A percentile compares a stretch with the other conserved stretches of the same genome.
Conservation (phyloP, 805 yeast species). For the Kodamaea kakaduensis region DNA sequence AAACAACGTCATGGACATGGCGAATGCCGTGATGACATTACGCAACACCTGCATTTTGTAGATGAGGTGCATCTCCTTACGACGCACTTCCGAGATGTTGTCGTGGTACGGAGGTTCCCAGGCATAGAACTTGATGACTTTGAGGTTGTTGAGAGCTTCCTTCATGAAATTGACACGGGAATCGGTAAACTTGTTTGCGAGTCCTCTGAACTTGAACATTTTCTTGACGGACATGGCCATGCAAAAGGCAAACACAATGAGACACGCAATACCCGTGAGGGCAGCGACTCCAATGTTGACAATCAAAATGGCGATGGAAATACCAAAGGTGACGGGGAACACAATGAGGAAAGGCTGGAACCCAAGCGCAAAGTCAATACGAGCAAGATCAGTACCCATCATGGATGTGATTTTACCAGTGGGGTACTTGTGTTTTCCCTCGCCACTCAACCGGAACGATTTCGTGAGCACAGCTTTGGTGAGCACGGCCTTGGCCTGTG, state of each 20-base stretch:
- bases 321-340: constrained; percentile 23
- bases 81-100: constrained; percentile 54
- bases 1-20: constrained; percentile 63
- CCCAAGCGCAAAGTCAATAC: constrained; percentile 27
- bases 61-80: constrained; percentile 57
- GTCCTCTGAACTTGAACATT: constrained; percentile 43
- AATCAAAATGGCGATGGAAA: constrained; percentile 22
- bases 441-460: constrained; percentile 19
- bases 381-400: constrained; percentile 27
- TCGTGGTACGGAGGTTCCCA: constrained; percentile 83
- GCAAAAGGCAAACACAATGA: constrained; percentile 27
- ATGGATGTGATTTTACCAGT: constrained; percentile 23
- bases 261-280: constrained; percentile 23
- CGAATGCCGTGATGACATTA: constrained; percentile 58
- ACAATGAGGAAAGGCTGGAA: constrained; percentile 23
- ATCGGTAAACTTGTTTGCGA: constrained; percentile 66
- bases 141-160: constrained; percentile 74
- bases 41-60: constrained; percentile 63
- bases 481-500: constrained; percentile 25
- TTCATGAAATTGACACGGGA: constrained; percentile 69
- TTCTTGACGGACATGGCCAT: constrained; percentile 47
- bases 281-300: constrained; percentile 23
- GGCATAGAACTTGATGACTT: constrained; percentile 80
- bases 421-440: constrained; percentile 20
- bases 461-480: constrained; percentile 25